phyloP scores from a whole-genome alignment of 2,329 filamentous ascomycete genomes.

The Curvularia hawaiiensis region DNA sequence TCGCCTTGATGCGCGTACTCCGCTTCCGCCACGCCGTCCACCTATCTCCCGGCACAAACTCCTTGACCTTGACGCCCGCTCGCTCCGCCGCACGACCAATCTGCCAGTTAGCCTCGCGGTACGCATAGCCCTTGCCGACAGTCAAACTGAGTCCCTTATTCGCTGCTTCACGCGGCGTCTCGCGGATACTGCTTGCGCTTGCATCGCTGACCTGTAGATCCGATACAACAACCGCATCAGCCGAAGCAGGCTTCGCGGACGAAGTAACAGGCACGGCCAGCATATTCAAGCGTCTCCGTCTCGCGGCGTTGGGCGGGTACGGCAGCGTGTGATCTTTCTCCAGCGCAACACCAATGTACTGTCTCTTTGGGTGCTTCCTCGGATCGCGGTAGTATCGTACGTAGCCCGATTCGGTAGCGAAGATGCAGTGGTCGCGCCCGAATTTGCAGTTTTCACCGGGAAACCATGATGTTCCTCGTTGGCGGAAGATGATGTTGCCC shows the following conservation, averaged over 20 bases:
- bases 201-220: conserved; percentile 18
- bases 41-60: conserved; percentile 63
- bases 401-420: conserved; percentile 81
- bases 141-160: conserved; percentile 33
- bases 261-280: conserved; percentile 52
- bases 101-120: conserved; percentile 69
- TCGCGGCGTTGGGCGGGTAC: conserved; percentile 72
- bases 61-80: conserved; percentile 60
- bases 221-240: conserved; percentile 32
- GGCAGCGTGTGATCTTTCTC: conserved; percentile 81
- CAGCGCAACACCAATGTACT: conserved; percentile 94
- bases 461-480: conserved; percentile 92
- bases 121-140: conserved; percentile 62
- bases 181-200: conserved; percentile 21
- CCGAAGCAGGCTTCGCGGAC: conserved; percentile 6
- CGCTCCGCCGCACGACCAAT: conserved; percentile 68
- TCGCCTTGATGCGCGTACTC: conserved; percentile 56
- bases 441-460: conserved; percentile 95
- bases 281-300: conserved; percentile 78
- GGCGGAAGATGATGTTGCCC: conserved; percentile 97
- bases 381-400: conserved; percentile 98
- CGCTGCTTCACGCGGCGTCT: conserved; percentile 42
- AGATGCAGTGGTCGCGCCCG: conserved; percentile 96
- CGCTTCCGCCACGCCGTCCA: conserved; percentile 70
- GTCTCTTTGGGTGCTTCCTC: conserved; percentile 76